These are phyloP conservation scores for Podospora pseudocomata DNA, from an alignment of 495 filamentous ascomycete genomes.

Conservation along the genomic window DNA sequence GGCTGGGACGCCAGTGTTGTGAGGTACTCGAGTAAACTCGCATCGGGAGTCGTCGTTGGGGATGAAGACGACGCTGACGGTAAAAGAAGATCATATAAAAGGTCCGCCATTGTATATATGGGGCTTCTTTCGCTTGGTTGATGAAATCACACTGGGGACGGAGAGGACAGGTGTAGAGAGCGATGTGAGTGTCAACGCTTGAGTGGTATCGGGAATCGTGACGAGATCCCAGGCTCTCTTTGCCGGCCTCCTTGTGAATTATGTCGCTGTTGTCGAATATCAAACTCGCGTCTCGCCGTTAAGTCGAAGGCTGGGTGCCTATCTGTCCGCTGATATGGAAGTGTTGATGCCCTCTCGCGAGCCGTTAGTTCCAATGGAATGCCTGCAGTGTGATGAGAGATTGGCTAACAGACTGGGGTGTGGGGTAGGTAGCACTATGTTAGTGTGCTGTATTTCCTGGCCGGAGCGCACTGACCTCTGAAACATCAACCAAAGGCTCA, in stretches of 20 bases:
- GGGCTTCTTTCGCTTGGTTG: background rate
- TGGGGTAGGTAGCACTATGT: background rate
- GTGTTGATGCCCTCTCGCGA: too few relatives aligned
- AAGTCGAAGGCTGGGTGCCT: background rate
- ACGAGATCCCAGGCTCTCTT: background rate
- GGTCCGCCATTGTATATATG: conserved; percentile 29
- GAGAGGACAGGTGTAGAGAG: background rate
- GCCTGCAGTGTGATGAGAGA: background rate
- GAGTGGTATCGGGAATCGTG: background rate
- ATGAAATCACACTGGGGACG: background rate
- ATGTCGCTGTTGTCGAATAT: background rate
- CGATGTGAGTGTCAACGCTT: background rate
- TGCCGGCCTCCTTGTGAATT: background rate
- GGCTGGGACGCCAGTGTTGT: conserved; percentile 75
- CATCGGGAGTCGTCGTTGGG: conserved; percentile 45
- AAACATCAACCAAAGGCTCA: background rate
- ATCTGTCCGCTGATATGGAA: too few relatives aligned
- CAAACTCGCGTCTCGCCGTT: background rate
- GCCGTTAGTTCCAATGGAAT: background rate
- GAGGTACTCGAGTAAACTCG: conserved; percentile 77
- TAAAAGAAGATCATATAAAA: conserved; percentile 33
- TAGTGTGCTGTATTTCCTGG: background rate
- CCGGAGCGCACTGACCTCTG: background rate
- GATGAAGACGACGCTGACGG: conserved; percentile 19
- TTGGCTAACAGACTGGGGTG: background rate